Evolutionary conservation across 495 filamentous ascomycete species (phyloP).

Genomic region (Acidomyces sp.): DNA sequence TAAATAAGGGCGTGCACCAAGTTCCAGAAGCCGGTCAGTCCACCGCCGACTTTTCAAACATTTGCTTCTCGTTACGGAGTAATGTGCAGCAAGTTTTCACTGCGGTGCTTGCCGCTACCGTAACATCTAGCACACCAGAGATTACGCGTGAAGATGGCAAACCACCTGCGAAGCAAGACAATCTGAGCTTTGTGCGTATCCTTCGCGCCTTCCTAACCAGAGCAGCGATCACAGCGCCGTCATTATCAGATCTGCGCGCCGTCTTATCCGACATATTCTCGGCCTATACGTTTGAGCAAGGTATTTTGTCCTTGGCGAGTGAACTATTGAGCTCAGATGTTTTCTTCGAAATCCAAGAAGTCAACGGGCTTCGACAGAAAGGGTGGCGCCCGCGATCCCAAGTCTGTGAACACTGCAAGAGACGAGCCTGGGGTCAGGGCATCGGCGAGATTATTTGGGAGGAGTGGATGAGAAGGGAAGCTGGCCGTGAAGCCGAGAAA

Average conservation of each 20-base stretch:
- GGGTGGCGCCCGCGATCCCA: conserved; percentile 83
- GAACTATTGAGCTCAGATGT: conserved; percentile 78
- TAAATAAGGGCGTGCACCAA: neutral
- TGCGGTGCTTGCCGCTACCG: conserved; percentile 50
- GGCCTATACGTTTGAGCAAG: conserved; percentile 86
- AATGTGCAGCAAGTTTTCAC: conserved; percentile 87
- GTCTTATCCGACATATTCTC: conserved; percentile 84
- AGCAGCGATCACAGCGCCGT: conserved; percentile 67
- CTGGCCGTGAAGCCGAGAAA: conserved; percentile 26
- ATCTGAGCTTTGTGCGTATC: conserved; percentile 71
- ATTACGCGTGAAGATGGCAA: conserved; percentile 16
- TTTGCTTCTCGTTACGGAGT: conserved; percentile 53
- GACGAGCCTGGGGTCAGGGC: conserved; percentile 79
- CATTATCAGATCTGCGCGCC: conserved; percentile 69
- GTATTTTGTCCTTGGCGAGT: conserved; percentile 72
- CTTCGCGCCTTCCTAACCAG: conserved; percentile 80
- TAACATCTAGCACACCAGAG: conserved; percentile 40
- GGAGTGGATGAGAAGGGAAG: conserved; percentile 59
- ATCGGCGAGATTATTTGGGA: conserved; percentile 66
- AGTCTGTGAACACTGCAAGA: conserved; percentile 74
- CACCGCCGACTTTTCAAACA: conserved; percentile 26
- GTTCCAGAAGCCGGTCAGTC: neutral
- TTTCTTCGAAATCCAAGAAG: conserved; percentile 69
- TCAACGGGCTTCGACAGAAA: conserved; percentile 59
- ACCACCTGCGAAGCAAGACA: conserved; percentile 27